Conservation (phyloP, 805 yeast species). For the Saturnispora sekii region DNA sequence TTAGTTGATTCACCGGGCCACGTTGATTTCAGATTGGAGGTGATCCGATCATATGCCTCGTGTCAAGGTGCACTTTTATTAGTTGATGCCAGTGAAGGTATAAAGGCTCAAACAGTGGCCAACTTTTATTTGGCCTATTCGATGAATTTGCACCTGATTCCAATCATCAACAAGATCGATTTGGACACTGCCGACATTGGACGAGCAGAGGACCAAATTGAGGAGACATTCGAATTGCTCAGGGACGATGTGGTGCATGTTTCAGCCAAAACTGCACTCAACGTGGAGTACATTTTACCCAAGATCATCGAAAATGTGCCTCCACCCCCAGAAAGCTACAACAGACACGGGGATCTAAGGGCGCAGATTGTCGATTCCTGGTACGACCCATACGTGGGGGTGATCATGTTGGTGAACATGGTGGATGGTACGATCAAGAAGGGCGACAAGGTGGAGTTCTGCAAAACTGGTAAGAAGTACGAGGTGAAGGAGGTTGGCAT, state of each 20-base stretch:
- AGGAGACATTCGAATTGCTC: constrained; percentile 70
- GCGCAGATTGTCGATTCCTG: constrained; percentile 92
- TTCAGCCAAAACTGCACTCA: constrained; percentile 85
- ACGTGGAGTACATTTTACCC: constrained; percentile 73
- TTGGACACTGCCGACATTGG: constrained; percentile 79
- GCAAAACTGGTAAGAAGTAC: constrained; percentile 64
- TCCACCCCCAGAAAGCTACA: constrained; percentile 33
- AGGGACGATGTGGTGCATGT: constrained; percentile 68
- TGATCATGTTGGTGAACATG: constrained; percentile 70
- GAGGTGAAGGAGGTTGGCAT: constrained; percentile 92
- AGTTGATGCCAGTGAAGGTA: constrained; percentile 94
- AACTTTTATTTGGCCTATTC: constrained; percentile 86
- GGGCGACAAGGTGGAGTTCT: constrained; percentile 70
- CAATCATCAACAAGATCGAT: constrained; percentile 89
- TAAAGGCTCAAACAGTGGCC: constrained; percentile 98
- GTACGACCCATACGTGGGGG: constrained; percentile 92
- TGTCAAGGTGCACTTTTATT: constrained; percentile 88
- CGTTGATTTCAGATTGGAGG: constrained; percentile 92
- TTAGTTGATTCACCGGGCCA: constrained; percentile 97
- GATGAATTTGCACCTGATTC: constrained; percentile 70
- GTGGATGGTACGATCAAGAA: constrained; percentile 73
- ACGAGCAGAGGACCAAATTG: constrained; percentile 76
- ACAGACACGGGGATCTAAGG: constrained; percentile 41
- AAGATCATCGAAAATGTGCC: constrained; percentile 78
- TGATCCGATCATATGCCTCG: constrained; percentile 86